Conservation (phyloP, 2,329 filamentous ascomycete genomes). For the Nemania abortiva region DNA sequence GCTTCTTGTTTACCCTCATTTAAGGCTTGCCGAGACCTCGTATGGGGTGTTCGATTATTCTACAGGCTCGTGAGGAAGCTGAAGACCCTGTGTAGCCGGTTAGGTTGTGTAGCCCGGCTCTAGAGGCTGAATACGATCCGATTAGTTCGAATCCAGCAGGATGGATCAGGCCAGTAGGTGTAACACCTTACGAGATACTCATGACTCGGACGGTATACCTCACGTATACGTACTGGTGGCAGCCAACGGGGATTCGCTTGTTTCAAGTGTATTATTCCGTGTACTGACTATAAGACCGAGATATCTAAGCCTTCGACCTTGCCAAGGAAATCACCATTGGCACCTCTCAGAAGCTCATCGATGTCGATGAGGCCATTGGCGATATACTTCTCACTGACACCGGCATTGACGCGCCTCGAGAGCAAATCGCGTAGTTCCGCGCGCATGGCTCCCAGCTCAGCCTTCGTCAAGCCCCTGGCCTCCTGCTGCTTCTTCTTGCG, state of each 20-base stretch:
- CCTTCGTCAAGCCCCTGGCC: constrained; percentile 75
- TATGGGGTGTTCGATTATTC: too few species aligned
- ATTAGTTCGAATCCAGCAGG: too few species aligned
- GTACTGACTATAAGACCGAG: constrained; percentile 47
- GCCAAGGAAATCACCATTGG: constrained; percentile 76
- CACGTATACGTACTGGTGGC: too few species aligned
- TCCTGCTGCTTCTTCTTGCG: constrained; percentile 81
- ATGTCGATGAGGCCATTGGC: constrained; percentile 88
- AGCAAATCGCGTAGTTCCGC: constrained; percentile 80
- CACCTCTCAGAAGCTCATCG: constrained; percentile 74
- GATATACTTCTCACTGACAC: constrained; percentile 88
- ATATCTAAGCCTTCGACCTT: constrained; percentile 58
- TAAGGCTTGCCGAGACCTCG: too few species aligned
- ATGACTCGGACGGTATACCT: too few species aligned
- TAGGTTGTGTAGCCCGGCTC: too few species aligned
- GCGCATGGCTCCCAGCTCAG: constrained; percentile 75
- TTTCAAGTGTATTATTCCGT: background rate
- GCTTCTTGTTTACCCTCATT: too few species aligned
- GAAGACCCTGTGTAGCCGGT: too few species aligned
- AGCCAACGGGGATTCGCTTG: background rate
- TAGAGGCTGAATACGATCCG: too few species aligned
- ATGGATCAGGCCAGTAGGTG: too few species aligned
- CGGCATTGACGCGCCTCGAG: constrained; percentile 81
- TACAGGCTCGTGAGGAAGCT: too few species aligned
- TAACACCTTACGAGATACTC: too few species aligned